Percentiles rank a stretch among this genome's conserved stretches.
Conservation (phyloP, 305 asterid genomes). For the Lippia alba region DNA sequence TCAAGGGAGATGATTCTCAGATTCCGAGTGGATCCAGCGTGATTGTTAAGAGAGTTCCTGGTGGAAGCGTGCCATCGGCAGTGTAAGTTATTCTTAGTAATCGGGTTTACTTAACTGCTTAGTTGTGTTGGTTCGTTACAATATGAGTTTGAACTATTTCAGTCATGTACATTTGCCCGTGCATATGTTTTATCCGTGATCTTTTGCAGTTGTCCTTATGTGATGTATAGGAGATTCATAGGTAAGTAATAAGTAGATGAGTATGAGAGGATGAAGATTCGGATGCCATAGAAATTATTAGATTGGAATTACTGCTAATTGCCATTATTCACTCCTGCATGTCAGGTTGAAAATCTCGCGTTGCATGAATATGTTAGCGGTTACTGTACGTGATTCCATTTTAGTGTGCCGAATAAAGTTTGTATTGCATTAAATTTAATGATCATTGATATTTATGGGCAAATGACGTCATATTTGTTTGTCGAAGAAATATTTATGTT, state of each 20-base stretch:
- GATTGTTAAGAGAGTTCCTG: constrained; percentile 86
- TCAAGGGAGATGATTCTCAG: constrained; percentile 57
- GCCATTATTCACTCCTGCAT: constrained; percentile 20
- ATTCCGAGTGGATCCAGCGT: constrained; percentile 83
- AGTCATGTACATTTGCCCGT: constrained; percentile 10
- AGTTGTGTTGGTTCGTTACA: constrained; percentile 5
- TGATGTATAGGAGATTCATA: not conserved
- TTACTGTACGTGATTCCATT: constrained; percentile 7
- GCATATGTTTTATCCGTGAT: not conserved
- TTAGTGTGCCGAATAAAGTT: not conserved
- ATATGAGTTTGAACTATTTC: constrained; percentile 20
- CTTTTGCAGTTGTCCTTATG: not conserved
- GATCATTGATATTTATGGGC: constrained; percentile 12
- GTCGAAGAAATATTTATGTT: constrained; percentile 2
- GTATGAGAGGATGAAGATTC: not conserved
- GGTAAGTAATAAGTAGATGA: not conserved
- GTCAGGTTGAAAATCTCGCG: not conserved
- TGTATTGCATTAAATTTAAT: constrained; percentile 17
- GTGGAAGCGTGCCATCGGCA: constrained; percentile 45
- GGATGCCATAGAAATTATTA: constrained; percentile 7
- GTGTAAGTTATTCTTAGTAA: constrained; percentile 49
- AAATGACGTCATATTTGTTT: constrained; percentile 15
- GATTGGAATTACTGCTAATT: constrained; percentile 16
- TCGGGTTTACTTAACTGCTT: constrained; percentile 1
- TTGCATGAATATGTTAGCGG: constrained; percentile 1